These are phyloP conservation scores for Penicillium coprophilum DNA, from an alignment of 495 filamentous ascomycete genomes.

Conservation along the genomic window DNA sequence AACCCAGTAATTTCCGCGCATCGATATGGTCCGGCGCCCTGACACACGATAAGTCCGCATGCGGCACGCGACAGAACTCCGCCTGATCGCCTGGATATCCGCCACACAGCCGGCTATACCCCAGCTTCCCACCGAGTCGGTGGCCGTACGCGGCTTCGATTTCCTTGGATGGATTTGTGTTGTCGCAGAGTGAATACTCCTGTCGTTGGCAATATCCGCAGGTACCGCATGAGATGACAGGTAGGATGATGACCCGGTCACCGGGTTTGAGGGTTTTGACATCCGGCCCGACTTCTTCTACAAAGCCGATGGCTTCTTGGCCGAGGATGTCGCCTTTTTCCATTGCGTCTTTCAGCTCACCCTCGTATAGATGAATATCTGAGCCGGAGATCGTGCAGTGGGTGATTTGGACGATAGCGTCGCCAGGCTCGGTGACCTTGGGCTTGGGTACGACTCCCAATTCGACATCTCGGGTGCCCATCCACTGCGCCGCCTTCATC, in stretches of 20 bases:
- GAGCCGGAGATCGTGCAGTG: constrained; percentile 37
- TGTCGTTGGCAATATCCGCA: constrained; percentile 31
- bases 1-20: constrained; percentile 35
- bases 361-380: constrained; percentile 33
- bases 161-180: constrained; percentile 62
- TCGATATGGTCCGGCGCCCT: constrained; percentile 55
- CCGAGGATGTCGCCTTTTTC: constrained; percentile 67
- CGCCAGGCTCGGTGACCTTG: constrained; percentile 31
- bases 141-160: constrained; percentile 58
- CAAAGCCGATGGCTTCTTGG: constrained; percentile 42
- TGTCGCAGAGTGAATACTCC: constrained; percentile 66
- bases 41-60: constrained; percentile 38
- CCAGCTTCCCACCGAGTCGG: constrained; percentile 29
- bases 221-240: constrained; percentile 66
- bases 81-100: constrained; percentile 66
- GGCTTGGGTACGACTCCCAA: constrained; percentile 31
- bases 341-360: constrained; percentile 26
- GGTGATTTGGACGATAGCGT: constrained; percentile 39
- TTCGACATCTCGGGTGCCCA: constrained; percentile 26
- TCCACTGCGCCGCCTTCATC: constrained; percentile 33
- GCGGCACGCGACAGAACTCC: constrained; percentile 41
- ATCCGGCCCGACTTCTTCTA: constrained; percentile 33
- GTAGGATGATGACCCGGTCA: constrained; percentile 39
- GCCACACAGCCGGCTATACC: constrained; percentile 55
- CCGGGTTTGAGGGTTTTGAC: constrained; percentile 31